phyloP scores from a whole-genome alignment of 1,284 basidiomycete species.

The Sutorius eximius region DNA sequence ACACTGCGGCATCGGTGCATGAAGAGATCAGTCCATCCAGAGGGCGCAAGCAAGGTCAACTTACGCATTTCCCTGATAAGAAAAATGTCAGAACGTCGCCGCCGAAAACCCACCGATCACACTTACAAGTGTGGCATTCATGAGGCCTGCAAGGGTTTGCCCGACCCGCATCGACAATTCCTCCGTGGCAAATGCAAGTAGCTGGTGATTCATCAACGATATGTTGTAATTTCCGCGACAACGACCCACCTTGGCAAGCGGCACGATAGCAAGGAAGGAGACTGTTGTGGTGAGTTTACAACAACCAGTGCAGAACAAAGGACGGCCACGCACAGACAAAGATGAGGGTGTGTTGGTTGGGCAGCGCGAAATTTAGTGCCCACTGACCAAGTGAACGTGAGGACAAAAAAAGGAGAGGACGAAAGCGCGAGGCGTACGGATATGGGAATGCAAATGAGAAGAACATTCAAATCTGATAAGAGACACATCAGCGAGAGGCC shows the following conservation, averaged over 20 bases:
- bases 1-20: conserved; percentile 47
- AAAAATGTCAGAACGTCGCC: conserved; percentile 6
- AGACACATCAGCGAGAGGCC: background rate
- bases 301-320: background rate
- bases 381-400: conserved; percentile 46
- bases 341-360: conserved; percentile 55
- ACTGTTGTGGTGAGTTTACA: conserved; percentile 40
- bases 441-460: conserved; percentile 67
- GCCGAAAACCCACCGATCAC: conserved; percentile 2
- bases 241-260: conserved; percentile 63
- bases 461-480: conserved; percentile 58
- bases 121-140: conserved; percentile 83
- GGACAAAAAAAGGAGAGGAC: background rate
- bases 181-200: conserved; percentile 87
- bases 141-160: conserved; percentile 80
- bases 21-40: conserved; percentile 1
- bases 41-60: conserved; percentile 31
- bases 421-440: conserved; percentile 47
- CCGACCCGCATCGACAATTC: conserved; percentile 81
- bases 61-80: conserved; percentile 70
- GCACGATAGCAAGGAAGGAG: conserved; percentile 72
- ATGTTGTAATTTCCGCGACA: background rate
- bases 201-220: conserved; percentile 37
- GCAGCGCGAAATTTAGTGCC: conserved; percentile 66
- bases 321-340: conserved; percentile 62